Base-by-base conservation (phyloP, 495 filamentous ascomycete genomes). In the Neurospora sp. region DNA sequence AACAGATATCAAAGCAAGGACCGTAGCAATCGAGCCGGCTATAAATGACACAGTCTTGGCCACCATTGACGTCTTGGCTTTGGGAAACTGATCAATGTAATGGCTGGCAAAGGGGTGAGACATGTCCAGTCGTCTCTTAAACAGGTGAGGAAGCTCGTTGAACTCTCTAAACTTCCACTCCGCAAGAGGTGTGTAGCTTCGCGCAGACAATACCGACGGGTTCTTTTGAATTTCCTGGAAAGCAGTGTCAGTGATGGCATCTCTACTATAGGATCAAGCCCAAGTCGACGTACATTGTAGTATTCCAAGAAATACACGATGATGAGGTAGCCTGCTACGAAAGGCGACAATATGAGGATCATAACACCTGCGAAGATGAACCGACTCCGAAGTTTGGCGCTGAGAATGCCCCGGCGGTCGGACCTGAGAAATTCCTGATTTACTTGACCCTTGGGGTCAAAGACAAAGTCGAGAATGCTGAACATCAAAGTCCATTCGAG, bases 91-190 rank as follows among this genome's bases (percentile, higher is more conserved):
- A 70, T 98, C 93, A 38, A 98, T 87, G 77, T 99, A 99, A 43
- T 92, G 91, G 69, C 90, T 92, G 3, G 96, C 96, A 78, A 92
- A 97, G 0, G 95, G 95, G 77, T 94, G 93, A 7, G 96, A 97
- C 92, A 98, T 96, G 76, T 97, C 93, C 71, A 92, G 86, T 15
- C 96, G 90, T 72, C 93, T 91, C 74, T 93, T 88, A 77, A 97
- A 99, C 2, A 98, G 84, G 83, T 98, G 96, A 75, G 90, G 90
- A 1, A 99, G 88, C 80, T 99, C 96, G 77, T 99, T 99, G 86
- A 98, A 98, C 80, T 98, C 95, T 70, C 96, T 92, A 74, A 98
- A 98, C 77, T 97, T 98, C 96, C 96, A 98, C 80, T 96, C 92
- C 3, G 96, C 96, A 69, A 97, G 87, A 2, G 94, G 93, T 3